A percentile compares a stretch with the other conserved stretches of the same genome.
phyloP scores from a whole-genome alignment of 2,329 filamentous ascomycete genomes.

The Xylariomycetidae sp. region DNA sequence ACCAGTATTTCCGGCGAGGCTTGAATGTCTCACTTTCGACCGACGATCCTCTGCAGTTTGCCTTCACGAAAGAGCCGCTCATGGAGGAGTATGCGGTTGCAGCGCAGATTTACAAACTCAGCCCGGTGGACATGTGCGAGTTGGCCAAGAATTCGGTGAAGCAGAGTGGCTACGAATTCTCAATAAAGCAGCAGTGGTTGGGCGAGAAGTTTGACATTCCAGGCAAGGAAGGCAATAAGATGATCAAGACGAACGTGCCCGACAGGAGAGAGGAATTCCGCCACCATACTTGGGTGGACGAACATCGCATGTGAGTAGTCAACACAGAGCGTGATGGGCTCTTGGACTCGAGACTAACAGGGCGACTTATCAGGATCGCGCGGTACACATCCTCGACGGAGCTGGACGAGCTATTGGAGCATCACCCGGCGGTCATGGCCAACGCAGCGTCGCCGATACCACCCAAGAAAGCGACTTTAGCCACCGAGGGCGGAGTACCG shows the following conservation, averaged over 20 bases:
- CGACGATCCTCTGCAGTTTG: conserved; percentile 94
- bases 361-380: conserved; percentile 20
- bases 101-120: conserved; percentile 97
- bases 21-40: conserved; percentile 95
- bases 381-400: conserved; percentile 22
- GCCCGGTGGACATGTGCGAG: conserved; percentile 97
- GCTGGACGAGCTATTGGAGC: conserved; percentile 17
- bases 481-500: too few relatives aligned
- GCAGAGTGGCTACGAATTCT: conserved; percentile 88
- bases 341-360: conserved; percentile 7
- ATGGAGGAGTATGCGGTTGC: conserved; percentile 98
- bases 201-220: conserved; percentile 71
- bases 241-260: conserved; percentile 94
- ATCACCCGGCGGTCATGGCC: conserved; percentile 10
- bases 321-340: neutral
- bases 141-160: conserved; percentile 91
- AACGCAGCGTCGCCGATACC: conserved; percentile 20
- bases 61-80: conserved; percentile 94
- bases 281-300: conserved; percentile 77
- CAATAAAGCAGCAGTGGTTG: conserved; percentile 87
- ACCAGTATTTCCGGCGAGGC: conserved; percentile 90
- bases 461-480: too few relatives aligned
- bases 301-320: conserved; percentile 69
- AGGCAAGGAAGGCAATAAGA: conserved; percentile 79
- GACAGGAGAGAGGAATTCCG: conserved; percentile 87